Percentiles rank a stretch among this genome's conserved stretches.
These are phyloP conservation scores for Anacardium occidentale DNA, from an alignment of 345 rosid genomes.

Conservation along the genomic window DNA sequence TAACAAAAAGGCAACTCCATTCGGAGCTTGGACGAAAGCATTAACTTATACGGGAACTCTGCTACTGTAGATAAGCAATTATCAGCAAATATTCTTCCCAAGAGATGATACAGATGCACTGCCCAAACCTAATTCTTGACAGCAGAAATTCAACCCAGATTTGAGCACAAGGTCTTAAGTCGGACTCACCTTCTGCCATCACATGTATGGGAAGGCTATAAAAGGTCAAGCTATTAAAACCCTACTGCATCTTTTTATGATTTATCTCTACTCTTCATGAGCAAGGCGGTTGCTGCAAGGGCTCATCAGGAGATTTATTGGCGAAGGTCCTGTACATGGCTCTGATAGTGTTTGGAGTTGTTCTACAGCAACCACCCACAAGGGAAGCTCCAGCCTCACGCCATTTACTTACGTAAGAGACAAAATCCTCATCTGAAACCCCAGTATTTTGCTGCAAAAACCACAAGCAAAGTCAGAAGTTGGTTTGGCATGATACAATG, in stretches of 20 bases:
- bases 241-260: constrained; percentile 6
- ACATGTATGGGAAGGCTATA: neutral
- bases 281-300: constrained; percentile 1
- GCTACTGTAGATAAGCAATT: neutral
- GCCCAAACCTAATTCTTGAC: neutral
- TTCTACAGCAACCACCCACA: constrained; percentile 70
- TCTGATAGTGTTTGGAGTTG: constrained; percentile 66
- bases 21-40: neutral
- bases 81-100: neutral
- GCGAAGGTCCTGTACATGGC: constrained; percentile 49
- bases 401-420: constrained; percentile 68
- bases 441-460: constrained; percentile 67
- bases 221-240: neutral
- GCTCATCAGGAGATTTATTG: constrained; percentile 28
- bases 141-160: neutral
- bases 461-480: constrained; percentile 3
- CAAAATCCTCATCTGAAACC: constrained; percentile 67
- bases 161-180: neutral
- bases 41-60: neutral
- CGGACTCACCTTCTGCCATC: neutral
- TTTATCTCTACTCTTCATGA: neutral
- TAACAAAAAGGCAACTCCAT: neutral
- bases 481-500: neutral
- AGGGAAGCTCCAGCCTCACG: constrained; percentile 64
- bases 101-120: neutral